Evolutionary conservation across 805 yeast genomes (phyloP), one percentile per base, ranked within the genome.

Genomic region (Pichia cephalocereana): DNA sequence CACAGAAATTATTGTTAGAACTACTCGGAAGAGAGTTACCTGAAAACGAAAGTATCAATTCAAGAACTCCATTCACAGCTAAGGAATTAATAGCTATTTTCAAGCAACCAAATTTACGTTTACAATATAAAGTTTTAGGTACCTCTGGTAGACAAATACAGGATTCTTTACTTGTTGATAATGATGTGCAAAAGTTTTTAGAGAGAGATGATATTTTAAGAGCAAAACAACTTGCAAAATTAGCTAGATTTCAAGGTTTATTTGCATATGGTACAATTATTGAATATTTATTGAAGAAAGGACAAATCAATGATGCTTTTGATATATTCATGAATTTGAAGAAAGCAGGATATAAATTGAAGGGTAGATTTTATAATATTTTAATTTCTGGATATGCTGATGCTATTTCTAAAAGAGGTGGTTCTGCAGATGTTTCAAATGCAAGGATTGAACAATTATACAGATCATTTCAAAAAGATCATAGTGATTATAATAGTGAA

Each of bases 231-330:
- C 43, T 64, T 37, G 58, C 60, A 4, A 46, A 46, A 26, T 19
- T 63, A 41, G 66, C 66, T 1, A 49, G 64, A 27, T 40, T 32
- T 30, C 70, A 71, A 37, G 86, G 85, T 9, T 54, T 70, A 0
- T 85, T 80, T 32, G 85, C 79, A 1, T 74, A 79, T 77, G 85
- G 86, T 53, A 70, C 74, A n/a, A 69, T 85, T 0, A 60, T 80
- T 57, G 71, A 74, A 50, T 72, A 78, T 68, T 67, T 72, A 40
- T 62, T 82, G 5, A 60, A 61, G 8, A 55, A 67, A 9, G 70
- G 73, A 3, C 70, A 72, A 23, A 60, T 72, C 0, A 70, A 72
- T 41, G 70, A 68, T 8, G 83, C 84, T 0, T 47, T 82, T 27
- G 75, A 75, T 39, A 54, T 77, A 18, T 71, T 72, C 50, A 70